Conservation (phyloP, 2,329 filamentous ascomycete genomes). For the Mycosphaerelloides madeirae region DNA sequence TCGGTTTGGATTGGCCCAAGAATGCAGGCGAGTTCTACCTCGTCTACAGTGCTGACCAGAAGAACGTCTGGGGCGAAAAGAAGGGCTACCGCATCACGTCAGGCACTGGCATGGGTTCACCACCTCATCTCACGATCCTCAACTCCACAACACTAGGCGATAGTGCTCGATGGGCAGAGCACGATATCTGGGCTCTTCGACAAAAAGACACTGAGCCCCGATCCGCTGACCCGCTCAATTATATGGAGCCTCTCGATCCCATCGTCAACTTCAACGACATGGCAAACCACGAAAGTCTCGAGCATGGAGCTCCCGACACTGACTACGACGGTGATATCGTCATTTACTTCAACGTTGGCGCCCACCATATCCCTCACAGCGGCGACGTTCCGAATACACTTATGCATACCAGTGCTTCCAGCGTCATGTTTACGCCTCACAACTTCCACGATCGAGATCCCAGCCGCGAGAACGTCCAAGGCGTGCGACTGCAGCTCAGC, state of each 20-base stretch:
- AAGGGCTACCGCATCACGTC: constrained; percentile 43
- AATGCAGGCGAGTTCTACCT: constrained; percentile 40
- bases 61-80: constrained; percentile 40
- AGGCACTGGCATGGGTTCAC: constrained; percentile 32
- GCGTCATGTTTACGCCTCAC: constrained; percentile 32
- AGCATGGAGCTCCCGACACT: constrained; percentile 31
- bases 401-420: constrained; percentile 26
- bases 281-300: constrained; percentile 44
- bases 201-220: constrained; percentile 52
- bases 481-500: constrained; percentile 28
- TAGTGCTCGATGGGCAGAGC: constrained; percentile 46
- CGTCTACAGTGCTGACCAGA: constrained; percentile 34
- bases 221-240: constrained; percentile 44
- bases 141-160: constrained; percentile 46
- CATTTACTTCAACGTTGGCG: constrained; percentile 50
- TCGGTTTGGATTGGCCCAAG: constrained; percentile 33
- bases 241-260: constrained; percentile 44
- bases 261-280: constrained; percentile 50
- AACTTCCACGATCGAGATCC: constrained; percentile 31
- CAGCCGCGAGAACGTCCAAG: constrained; percentile 25
- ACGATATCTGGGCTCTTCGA: constrained; percentile 49
- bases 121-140: constrained; percentile 45
- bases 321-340: constrained; percentile 33
- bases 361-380: constrained; percentile 44
- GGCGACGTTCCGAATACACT: constrained; percentile 32